Percentiles rank a stretch among this genome's conserved stretches.
These are phyloP conservation scores for Pleurotus djamor DNA, from an alignment of 768 basidiomycete species.

Conservation along the genomic window DNA sequence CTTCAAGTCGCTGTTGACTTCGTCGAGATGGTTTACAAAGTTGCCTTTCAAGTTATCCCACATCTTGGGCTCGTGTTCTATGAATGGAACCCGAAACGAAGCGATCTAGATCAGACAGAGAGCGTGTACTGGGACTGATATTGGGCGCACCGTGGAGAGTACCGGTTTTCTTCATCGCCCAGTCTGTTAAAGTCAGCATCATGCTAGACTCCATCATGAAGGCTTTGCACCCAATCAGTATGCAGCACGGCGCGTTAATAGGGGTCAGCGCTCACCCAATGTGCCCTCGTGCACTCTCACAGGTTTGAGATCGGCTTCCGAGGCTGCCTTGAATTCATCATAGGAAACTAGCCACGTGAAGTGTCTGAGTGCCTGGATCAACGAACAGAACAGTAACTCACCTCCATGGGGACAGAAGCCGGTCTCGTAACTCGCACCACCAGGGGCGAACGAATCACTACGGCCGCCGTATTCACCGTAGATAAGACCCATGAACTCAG, in stretches of 20 bases:
- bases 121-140: too few species aligned
- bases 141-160: constrained; percentile 47
- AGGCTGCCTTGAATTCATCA: constrained; percentile 57
- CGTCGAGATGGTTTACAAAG: constrained; percentile 55
- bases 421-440: constrained; percentile 60
- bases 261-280: constrained; percentile 32
- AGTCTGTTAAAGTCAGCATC: constrained; percentile 64
- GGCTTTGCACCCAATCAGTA: constrained; percentile 22
- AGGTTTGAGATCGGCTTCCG: constrained; percentile 49
- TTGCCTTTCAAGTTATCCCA: constrained; percentile 60
- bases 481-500: constrained; percentile 65
- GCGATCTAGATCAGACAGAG: too few species aligned
- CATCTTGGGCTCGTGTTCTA: constrained; percentile 65
- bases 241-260: background rate
- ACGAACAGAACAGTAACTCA: constrained; percentile 17
- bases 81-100: too few species aligned
- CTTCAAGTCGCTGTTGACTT: constrained; percentile 50
- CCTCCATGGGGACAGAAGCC: constrained; percentile 68
- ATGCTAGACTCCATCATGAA: constrained; percentile 68
- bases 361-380: background rate
- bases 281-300: constrained; percentile 51
- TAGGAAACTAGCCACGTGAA: constrained; percentile 41
- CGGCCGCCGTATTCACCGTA: constrained; percentile 65
- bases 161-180: constrained; percentile 55
- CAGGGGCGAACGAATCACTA: constrained; percentile 60